Evolutionary conservation across 345 rosid species (phyloP), one percentile per base, ranked within the genome.

Genomic region (Clarkia xantiana): DNA sequence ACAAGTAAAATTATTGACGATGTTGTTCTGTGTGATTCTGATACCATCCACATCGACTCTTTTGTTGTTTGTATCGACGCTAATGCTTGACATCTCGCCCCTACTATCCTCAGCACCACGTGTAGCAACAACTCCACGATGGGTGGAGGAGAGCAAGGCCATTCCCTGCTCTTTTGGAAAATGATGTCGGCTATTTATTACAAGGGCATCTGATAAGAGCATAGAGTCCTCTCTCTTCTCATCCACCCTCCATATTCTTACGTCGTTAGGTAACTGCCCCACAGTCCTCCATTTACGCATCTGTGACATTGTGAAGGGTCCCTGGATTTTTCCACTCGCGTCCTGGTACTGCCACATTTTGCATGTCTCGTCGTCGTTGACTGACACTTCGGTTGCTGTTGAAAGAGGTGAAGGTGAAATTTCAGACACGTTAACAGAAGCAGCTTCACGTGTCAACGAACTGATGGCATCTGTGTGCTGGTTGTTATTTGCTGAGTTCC

Each of bases 261-360:
- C 66, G 66, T 72, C 63, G 54, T 47, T 57, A 17, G 96, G 96
- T 43, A 91, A 91, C 65, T 68, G 81, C 54, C 89, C 84, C 59
- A 58, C 59, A 38, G 57, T 44, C 50, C 71, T 77, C 98, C 98
- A 86, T 66, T 75, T 80, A 43, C 81, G 76, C 56, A 91, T 67
- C 64, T 73, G 76, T 59, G 53, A 52, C 82, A 87, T 58, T 45
- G 82, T 19, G 71, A 86, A 87, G 36, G 98, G 96, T 45, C 98
- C 98, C 56, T 84, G 98, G 67, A 67, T 58, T 62, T 73, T 84
- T 57, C 84, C 86, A 51, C 52, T 57, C 47, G 95, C 93, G 58
- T 91, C 98, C 72, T 72, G 78, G 69, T 91, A 91, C 65, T 60
- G 79, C 98, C 98, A 91, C 55, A 76, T 54, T 53, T 71, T 82